These are phyloP conservation scores for Stipa capillata DNA, from an alignment of 176 grass and related monocot genomes.

Conservation along the genomic window DNA sequence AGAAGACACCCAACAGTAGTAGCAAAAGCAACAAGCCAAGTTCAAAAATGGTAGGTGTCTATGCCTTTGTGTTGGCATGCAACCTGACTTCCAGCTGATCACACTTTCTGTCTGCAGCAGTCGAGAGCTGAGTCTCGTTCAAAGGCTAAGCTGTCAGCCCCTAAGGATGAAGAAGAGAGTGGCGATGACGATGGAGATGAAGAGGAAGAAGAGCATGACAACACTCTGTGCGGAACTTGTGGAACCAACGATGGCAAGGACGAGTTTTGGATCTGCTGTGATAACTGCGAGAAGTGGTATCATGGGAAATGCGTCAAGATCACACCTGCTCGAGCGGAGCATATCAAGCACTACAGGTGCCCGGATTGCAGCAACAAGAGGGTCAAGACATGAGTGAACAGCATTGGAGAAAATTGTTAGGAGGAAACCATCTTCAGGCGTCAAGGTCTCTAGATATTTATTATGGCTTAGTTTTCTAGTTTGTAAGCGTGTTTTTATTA, in stretches of 20 bases:
- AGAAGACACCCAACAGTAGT: slow-evolving; percentile 86
- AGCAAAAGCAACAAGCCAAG: slow-evolving; percentile 77
- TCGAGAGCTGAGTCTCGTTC: slow-evolving; percentile 50
- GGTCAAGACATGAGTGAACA: slow-evolving; percentile 37
- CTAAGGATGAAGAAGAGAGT: slow-evolving; percentile 76
- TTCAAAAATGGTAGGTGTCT: slow-evolving; percentile 55
- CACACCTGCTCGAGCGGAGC: slow-evolving; percentile 84
- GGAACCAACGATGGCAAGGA: slow-evolving; percentile 67
- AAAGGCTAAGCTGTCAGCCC: slow-evolving; percentile 46
- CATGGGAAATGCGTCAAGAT: slow-evolving; percentile 93
- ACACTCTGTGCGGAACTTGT: slow-evolving; percentile 78
- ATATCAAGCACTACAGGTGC: slow-evolving; percentile 99
- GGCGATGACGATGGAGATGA: slow-evolving; percentile 35
- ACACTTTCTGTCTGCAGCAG: slow-evolving; percentile 18
- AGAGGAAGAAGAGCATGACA: slow-evolving; percentile 74
- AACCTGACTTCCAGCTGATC: not conserved
- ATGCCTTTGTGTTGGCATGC: not conserved
- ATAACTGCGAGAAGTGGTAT: slow-evolving; percentile 87
- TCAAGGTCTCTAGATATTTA: slow-evolving; percentile 25
- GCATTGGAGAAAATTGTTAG: not conserved
- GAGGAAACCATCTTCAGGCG: slow-evolving; percentile 1
- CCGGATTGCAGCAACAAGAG: slow-evolving; percentile 82
- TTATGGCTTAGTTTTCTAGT: slow-evolving; percentile 28
- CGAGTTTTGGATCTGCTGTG: slow-evolving; percentile 95
- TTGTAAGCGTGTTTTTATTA: slow-evolving; percentile 30